phyloP scores from a whole-genome alignment of 2,329 filamentous ascomycete genomes.

The Colletotrichum cordylinicola region DNA sequence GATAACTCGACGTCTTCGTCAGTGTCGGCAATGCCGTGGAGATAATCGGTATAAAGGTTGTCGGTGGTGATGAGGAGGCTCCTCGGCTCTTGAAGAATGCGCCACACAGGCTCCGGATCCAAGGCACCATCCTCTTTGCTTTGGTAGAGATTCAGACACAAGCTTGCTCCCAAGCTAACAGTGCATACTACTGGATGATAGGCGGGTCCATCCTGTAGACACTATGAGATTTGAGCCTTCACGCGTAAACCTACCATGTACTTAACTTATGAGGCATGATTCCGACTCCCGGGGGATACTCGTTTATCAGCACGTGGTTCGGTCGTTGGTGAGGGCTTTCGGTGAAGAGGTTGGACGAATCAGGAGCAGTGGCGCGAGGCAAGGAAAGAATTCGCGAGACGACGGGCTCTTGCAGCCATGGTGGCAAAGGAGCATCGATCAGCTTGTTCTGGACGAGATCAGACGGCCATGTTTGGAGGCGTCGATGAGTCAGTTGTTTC shows the following conservation, averaged over 20 bases:
- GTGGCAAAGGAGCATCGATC: slow-evolving; percentile 74
- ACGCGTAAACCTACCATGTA: slow-evolving; percentile 28
- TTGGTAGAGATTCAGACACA: slow-evolving; percentile 80
- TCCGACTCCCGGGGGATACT: slow-evolving; percentile 86
- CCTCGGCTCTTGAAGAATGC: slow-evolving; percentile 82
- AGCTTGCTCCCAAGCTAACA: slow-evolving; percentile 78
- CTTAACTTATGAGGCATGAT: slow-evolving; percentile 89
- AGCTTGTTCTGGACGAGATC: slow-evolving; percentile 80
- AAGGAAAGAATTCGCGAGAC: slow-evolving; percentile 65
- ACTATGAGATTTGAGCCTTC: slow-evolving; percentile 28
- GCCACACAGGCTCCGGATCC: slow-evolving; percentile 53
- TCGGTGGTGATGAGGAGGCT: slow-evolving; percentile 78
- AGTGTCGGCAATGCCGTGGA: slow-evolving; percentile 77
- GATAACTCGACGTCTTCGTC: slow-evolving; percentile 70
- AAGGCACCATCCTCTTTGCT: slow-evolving; percentile 67
- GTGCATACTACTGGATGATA: slow-evolving; percentile 92
- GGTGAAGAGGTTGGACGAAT: slow-evolving; percentile 52
- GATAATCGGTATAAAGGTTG: slow-evolving; percentile 70
- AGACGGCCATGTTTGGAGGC: slow-evolving; percentile 90
- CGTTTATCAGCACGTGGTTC: slow-evolving; percentile 94
- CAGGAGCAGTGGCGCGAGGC: slow-evolving; percentile 29
- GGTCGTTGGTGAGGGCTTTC: slow-evolving; percentile 76
- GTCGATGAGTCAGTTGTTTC: slow-evolving; percentile 86
- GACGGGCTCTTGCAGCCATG: slow-evolving; percentile 76
- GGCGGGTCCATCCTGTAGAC: slow-evolving; percentile 73